phyloP scores from a whole-genome alignment of 805 yeast species.

The Candida nanaspora region DNA sequence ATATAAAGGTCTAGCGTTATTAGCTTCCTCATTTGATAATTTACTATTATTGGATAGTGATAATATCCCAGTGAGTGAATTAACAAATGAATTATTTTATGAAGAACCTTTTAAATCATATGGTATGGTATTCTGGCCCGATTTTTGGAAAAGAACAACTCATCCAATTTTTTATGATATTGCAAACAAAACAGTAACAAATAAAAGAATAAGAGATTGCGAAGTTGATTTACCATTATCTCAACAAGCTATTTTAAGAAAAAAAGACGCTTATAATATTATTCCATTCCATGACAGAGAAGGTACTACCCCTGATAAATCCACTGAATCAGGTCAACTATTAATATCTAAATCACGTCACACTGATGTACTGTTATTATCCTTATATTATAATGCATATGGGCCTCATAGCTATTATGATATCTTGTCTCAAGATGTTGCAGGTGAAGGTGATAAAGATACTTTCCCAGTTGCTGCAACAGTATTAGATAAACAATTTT shows the following conservation, averaged over 20 bases:
- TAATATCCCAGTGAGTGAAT: slow-evolving; percentile 36
- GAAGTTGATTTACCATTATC: slow-evolving; percentile 22
- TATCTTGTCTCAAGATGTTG: slow-evolving; percentile 37
- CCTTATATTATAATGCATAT: slow-evolving; percentile 45
- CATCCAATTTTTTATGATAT: slow-evolving; percentile 42
- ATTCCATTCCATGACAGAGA: slow-evolving; percentile 44
- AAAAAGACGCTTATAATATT: slow-evolving; percentile 10
- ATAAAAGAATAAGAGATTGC: slow-evolving; percentile 23
- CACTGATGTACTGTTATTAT: slow-evolving; percentile 37
- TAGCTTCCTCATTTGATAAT: slow-evolving; percentile 47
- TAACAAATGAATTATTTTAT: slow-evolving; percentile 45
- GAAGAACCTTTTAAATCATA: slow-evolving; percentile 44
- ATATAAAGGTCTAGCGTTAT: slow-evolving; percentile 39
- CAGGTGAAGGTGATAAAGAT: slow-evolving; percentile 55
- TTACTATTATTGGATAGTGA: slow-evolving; percentile 47
- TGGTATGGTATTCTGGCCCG: slow-evolving; percentile 55
- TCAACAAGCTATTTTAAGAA: slow-evolving; percentile 1
- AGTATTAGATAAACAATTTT: slow-evolving; percentile 33
- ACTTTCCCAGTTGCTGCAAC: slow-evolving; percentile 49
- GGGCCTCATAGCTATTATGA: slow-evolving; percentile 44
- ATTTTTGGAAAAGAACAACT: slow-evolving; percentile 51
- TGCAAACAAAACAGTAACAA: slow-evolving; percentile 30
- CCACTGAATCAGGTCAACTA: slow-evolving; percentile 53
- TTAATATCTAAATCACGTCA: slow-evolving; percentile 42
- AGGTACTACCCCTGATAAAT: slow-evolving; percentile 46